Evolutionary conservation across 148 eudicot genomes (phyloP), one percentile per base, ranked within the genome.

Genomic region (Linanthus parryae): DNA sequence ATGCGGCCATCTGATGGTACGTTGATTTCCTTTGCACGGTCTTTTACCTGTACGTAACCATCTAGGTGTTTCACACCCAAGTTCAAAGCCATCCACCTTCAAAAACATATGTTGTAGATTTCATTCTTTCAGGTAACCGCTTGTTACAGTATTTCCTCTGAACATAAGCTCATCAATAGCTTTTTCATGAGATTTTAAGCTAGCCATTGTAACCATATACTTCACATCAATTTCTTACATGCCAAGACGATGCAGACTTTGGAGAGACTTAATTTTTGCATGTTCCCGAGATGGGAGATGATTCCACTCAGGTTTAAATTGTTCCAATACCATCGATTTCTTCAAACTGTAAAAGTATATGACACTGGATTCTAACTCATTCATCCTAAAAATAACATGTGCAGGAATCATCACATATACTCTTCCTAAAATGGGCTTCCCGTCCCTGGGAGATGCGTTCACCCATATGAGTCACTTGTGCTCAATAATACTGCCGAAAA

Each of bases 121-220:
- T 54, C 8, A 9, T 1, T 84, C 70, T 18, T 78, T 68, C 27
- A 77, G 55, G 65, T 84, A 84, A 2, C 94, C 94, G 8, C 52
- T 78, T 87, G 81, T 84, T 11, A 84, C 70, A 0, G 87, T 81
- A 63, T 84, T 84, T 19, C 94, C 94, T 49, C 94, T 65, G 19
- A 84, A 68, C 94, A 84, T 77, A 45, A 84, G 77, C 68, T 84
- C 94, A 0, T 87, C 94, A 23, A 80, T 68, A 38, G 94, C 81
- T 48, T 54, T 73, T 10, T 68, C 84, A 63, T 84, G 87, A 0
- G 62, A 12, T 2, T 82, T 77, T 7, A 80, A 75, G 17, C 78
- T 80, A 53, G 62, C 21, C 87, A 77, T 72, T 24, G 82, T 77
- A 10, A 12, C 43, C 1, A 77, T 72, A 51, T 84, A 68, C 44